phyloP scores from a whole-genome alignment of 2,329 filamentous ascomycete genomes.

The Periconia macrospinosa region DNA sequence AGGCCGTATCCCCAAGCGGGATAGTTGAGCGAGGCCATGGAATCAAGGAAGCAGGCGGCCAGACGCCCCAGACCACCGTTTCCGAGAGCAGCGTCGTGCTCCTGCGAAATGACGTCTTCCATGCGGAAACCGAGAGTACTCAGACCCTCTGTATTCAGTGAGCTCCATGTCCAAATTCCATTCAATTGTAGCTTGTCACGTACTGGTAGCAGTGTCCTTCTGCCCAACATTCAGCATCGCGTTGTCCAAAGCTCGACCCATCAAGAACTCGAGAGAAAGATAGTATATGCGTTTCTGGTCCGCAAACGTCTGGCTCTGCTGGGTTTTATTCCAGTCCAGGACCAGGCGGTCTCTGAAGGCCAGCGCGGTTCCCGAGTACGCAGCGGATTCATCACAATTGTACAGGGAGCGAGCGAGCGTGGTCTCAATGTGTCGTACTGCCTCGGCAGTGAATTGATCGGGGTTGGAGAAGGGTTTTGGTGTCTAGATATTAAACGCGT shows the following conservation, averaged over 20 bases:
- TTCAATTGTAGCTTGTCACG: conserved; percentile 20
- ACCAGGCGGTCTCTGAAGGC: conserved; percentile 92
- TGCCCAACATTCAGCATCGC: conserved; percentile 94
- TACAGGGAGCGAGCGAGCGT: conserved; percentile 93
- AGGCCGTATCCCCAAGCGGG: conserved; percentile 97
- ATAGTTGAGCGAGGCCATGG: conserved; percentile 89
- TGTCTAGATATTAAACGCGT: conserved; percentile 46
- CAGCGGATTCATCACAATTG: conserved; percentile 94
- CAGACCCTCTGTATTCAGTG: conserved; percentile 68
- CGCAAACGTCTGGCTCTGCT: conserved; percentile 88
- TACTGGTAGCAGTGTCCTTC: conserved; percentile 82
- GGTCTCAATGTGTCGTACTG: conserved; percentile 94
- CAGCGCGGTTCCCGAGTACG: conserved; percentile 86
- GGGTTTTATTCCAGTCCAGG: conserved; percentile 96
- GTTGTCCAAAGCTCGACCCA: conserved; percentile 96
- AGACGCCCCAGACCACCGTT: conserved; percentile 95
- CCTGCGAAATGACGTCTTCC: conserved; percentile 91
- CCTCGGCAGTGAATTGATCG: conserved; percentile 81
- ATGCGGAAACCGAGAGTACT: conserved; percentile 91
- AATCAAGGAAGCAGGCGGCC: conserved; percentile 96
- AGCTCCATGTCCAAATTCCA: conserved; percentile 8
- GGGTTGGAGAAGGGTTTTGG: conserved; percentile 72
- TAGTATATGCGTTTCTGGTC: conserved; percentile 97
- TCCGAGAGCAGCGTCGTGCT: conserved; percentile 93
- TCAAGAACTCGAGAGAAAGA: conserved; percentile 93